These are phyloP conservation scores for Clonostachys sp. DNA, from an alignment of 2,329 filamentous ascomycete genomes.

Conservation along the genomic window DNA sequence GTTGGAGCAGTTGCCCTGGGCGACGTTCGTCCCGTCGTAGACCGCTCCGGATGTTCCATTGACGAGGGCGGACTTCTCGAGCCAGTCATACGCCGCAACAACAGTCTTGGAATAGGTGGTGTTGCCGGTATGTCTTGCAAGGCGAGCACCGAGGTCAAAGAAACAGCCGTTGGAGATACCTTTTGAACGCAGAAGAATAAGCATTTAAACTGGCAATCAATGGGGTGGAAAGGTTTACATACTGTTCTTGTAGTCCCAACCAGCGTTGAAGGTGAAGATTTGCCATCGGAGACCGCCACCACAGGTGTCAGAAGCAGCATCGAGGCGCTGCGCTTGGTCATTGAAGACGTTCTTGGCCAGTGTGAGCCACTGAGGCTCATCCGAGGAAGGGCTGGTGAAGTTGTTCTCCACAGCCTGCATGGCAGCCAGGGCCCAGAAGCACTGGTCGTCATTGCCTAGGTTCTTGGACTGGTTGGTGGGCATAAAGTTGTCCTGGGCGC, in stretches of 20 bases:
- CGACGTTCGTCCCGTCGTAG: slow-evolving; percentile 49
- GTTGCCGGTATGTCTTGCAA: slow-evolving; percentile 67
- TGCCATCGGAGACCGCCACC: slow-evolving; percentile 71
- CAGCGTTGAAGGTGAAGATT: slow-evolving; percentile 68
- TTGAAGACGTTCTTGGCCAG: slow-evolving; percentile 65
- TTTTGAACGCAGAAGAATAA: background rate
- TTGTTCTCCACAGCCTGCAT: slow-evolving; percentile 55
- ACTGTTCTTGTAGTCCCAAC: slow-evolving; percentile 70
- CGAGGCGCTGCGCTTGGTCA: slow-evolving; percentile 21
- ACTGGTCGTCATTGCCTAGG: slow-evolving; percentile 62
- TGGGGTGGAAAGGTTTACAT: background rate
- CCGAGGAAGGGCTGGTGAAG: slow-evolving; percentile 48
- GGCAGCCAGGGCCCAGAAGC: slow-evolving; percentile 62
- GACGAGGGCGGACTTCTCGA: slow-evolving; percentile 50
- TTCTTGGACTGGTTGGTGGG: slow-evolving; percentile 46
- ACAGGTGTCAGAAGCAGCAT: slow-evolving; percentile 39
- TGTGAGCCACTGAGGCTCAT: slow-evolving; percentile 45
- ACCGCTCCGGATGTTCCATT: slow-evolving; percentile 54
- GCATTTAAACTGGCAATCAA: background rate
- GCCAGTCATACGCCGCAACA: slow-evolving; percentile 59
- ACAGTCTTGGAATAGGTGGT: slow-evolving; percentile 61
- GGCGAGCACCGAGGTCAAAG: slow-evolving; percentile 64
- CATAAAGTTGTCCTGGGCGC: slow-evolving; percentile 49
- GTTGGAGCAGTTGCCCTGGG: slow-evolving; percentile 45
- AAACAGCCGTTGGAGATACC: slow-evolving; percentile 56